Evolutionary conservation across 306 rosid species (phyloP), one percentile per base, ranked within the genome.

Genomic region (Coriaria nepalensis): DNA sequence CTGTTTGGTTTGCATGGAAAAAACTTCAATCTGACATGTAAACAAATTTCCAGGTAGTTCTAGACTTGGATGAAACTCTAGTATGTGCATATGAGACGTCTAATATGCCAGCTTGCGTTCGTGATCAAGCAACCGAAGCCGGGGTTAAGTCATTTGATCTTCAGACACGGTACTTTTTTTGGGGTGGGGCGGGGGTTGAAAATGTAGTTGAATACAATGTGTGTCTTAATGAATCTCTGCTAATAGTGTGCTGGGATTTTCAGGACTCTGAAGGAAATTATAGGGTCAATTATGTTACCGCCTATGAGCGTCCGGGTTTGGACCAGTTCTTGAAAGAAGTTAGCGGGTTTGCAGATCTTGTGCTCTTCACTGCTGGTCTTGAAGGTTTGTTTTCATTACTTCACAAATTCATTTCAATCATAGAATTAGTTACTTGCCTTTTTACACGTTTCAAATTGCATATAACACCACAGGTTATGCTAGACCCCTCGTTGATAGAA

Each of bases 281-380:
- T 0, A 85, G 79, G 77, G 60, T 90, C 68, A 90, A 78, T 67
- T 82, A 79, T 34, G 92, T 90, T 40, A 90, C 98, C 2, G 98
- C 84, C 39, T 90, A 85, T 62, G 98, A 90, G 70, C 95, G 98
- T 45, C 98, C 98, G 0, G 98, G 98, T 40, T 53, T 90, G 85
- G 78, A 67, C 29, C 92, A 85, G 55, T 90, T 90, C 80, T 72
- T 90, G 44, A 73, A 52, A 39, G 76, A 71, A 64, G 80, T 85
- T 45, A 60, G 90, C 59, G 72, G 71, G 57, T 90, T 90, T 61
- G 94, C 95, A 6, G 81, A 90, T 60, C 65, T 90, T 70, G 87
- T 90, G 50, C 82, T 90, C 53, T 90, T 90, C 59, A 90, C 98
- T 37, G 98, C 98, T 56, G 98, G 98, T 60, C 94, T 90, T 63